Base-by-base conservation (phyloP, 441 rosid genomes). In the Aquilaria agallochum region DNA sequence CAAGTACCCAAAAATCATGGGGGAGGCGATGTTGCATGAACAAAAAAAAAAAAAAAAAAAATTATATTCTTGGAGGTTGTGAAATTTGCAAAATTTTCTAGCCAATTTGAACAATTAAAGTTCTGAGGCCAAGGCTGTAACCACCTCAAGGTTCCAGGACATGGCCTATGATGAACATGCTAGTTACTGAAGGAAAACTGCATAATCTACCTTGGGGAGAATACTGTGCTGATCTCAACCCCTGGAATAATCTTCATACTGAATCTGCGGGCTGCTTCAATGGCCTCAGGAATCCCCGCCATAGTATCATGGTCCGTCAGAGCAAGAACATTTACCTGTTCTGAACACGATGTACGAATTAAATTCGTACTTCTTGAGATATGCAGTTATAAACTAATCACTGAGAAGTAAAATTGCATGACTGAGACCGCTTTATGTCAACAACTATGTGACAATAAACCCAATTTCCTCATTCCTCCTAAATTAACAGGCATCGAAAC, bases 241-340 rank as follows among this genome's bases (percentile, higher is more conserved):
- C 99, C 96, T 0, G 96, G 99, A 55, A 94, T 89, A 62, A 94
- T 87, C 80, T 89, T 94, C 52, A 91, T 83, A 67, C 89, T 77
- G 50, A 74, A 87, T 73, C 77, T 83, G 36, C 80, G 72, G 58
- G 88, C 96, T 49, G 92, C 84, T 77, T 94, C 96, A 27, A 84
- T 56, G 57, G 99, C 99, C 73, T 94, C 96, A 0, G 96, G 92
- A 34, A 94, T 64, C 53, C 96, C 99, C 66, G 84, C 72, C 86
- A 93, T 71, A 0, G 97, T 90, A 68, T 90, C 98, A 58, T 93
- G 98, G 79, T 93, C 98, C 11, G 98, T 93, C 65, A 91, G 79
- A 76, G 95, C 79, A 72, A 94, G 90, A 73, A 89, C 99, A 77
- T 94, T 87, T 69, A 91, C 96, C 96, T 90, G 90, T 65, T 73